Conservation (phyloP, 169 alveolate species). For the Eimeria praecox region DNA sequence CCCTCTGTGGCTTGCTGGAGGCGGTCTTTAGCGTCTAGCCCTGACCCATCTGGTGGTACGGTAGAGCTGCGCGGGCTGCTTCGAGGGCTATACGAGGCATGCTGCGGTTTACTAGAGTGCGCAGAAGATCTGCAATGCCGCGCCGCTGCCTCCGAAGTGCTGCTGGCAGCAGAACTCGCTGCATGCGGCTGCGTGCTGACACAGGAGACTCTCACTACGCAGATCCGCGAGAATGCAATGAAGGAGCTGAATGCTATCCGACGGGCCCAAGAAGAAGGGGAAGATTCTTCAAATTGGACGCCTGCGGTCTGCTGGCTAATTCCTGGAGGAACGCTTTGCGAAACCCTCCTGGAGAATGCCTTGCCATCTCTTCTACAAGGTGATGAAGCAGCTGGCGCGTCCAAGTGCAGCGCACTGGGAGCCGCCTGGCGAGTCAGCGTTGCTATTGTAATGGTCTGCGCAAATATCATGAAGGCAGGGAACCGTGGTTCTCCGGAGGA, state of each 20-base stretch:
- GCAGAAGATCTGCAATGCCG: conserved; percentile 69
- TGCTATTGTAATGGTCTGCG: conserved; percentile 61
- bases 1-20: conserved; percentile 64
- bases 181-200: conserved; percentile 77
- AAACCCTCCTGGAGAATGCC: conserved; percentile 1
- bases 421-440: conserved; percentile 44
- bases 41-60: background rate
- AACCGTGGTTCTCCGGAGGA: conserved; percentile 60
- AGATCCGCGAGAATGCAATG: conserved; percentile 39
- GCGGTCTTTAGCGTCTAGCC: background rate
- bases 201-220: background rate
- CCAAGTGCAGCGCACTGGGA: background rate
- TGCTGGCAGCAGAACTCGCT: conserved; percentile 73
- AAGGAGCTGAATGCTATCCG: background rate
- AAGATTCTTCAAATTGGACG: background rate
- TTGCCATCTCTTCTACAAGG: conserved; percentile 21
- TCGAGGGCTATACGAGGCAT: conserved; percentile 17
- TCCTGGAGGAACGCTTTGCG: conserved; percentile 45
- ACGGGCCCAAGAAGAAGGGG: conserved; percentile 44
- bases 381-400: background rate
- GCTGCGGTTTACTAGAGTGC: conserved; percentile 64
- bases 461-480: conserved; percentile 28
- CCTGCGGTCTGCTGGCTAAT: conserved; percentile 18
- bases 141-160: conserved; percentile 70
- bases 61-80: conserved; percentile 62